These are phyloP conservation scores for Malassezia psittaci DNA, from an alignment of 1,284 basidiomycete species.

Conservation along the genomic window DNA sequence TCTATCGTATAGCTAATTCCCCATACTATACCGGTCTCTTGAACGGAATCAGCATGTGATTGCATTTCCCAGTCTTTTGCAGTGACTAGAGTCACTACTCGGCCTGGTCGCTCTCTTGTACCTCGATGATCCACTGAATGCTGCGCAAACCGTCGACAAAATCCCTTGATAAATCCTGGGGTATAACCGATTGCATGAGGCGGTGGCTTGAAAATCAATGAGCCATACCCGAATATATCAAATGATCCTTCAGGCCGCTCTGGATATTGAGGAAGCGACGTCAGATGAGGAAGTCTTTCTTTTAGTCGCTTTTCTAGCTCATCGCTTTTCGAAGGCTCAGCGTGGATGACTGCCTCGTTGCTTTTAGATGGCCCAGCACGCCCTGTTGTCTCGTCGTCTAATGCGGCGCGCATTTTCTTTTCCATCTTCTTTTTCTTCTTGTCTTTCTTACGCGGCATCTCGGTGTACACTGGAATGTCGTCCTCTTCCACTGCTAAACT, in stretches of 20 bases:
- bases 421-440: slow-evolving; percentile 37
- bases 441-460: slow-evolving; percentile 18
- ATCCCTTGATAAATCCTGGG: slow-evolving; percentile 72
- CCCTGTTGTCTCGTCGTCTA: background rate
- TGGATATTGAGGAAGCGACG: slow-evolving; percentile 1
- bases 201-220: slow-evolving; percentile 45
- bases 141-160: slow-evolving; percentile 74
- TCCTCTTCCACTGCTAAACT: slow-evolving; percentile 13
- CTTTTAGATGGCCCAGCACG: background rate
- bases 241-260: slow-evolving; percentile 32
- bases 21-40: slow-evolving; percentile 58
- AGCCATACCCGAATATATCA: slow-evolving; percentile 43
- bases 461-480: background rate
- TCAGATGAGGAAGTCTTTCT: slow-evolving; percentile 13
- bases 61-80: slow-evolving; percentile 61
- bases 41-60: slow-evolving; percentile 51
- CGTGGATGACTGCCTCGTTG: no score
- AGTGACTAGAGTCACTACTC: slow-evolving; percentile 78
- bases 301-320: background rate
- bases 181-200: slow-evolving; percentile 41
- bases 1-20: slow-evolving; percentile 76
- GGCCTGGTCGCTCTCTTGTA: slow-evolving; percentile 51
- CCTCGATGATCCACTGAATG: slow-evolving; percentile 68
- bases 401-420: slow-evolving; percentile 17
- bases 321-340: background rate